Evolutionary conservation across 202 grass and related monocot genomes (phyloP).

Genomic region (Digitaria exilis): DNA sequence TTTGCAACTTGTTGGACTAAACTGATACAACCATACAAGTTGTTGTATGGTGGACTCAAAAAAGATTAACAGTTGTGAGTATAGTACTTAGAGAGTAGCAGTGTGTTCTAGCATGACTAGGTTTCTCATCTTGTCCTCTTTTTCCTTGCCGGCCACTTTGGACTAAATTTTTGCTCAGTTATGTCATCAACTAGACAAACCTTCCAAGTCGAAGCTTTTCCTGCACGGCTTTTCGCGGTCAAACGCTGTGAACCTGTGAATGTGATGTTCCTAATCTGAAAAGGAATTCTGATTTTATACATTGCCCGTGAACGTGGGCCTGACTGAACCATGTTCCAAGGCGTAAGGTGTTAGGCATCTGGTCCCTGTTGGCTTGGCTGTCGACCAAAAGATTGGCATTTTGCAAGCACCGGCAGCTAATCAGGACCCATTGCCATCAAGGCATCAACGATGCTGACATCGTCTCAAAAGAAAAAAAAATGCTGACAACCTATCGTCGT

Average conservation of each 20-base stretch:
- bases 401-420: constrained; percentile 8
- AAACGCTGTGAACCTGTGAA: constrained; percentile 36
- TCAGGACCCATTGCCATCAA: too few relatives aligned
- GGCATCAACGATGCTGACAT: constrained; percentile 4
- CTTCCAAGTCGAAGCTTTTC: too few relatives aligned
- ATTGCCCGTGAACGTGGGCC: too few relatives aligned
- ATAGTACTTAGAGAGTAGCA: neutral
- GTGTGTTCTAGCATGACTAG: neutral
- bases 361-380: too few relatives aligned
- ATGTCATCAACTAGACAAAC: too few relatives aligned
- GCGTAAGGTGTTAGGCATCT: neutral
- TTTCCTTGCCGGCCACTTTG: constrained; percentile 24
- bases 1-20: too few relatives aligned
- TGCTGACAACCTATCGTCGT: neutral
- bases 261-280: constrained; percentile 17
- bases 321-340: neutral
- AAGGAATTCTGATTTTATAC: neutral
- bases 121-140: neutral
- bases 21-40: too few relatives aligned
- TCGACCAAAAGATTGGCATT: neutral
- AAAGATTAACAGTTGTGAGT: neutral
- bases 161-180: constrained; percentile 4
- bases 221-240: neutral
- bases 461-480: neutral
- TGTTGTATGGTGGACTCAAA: too few relatives aligned